Base-by-base conservation (phyloP, 129 eudicot species). In the Flaveria sonorensis region DNA sequence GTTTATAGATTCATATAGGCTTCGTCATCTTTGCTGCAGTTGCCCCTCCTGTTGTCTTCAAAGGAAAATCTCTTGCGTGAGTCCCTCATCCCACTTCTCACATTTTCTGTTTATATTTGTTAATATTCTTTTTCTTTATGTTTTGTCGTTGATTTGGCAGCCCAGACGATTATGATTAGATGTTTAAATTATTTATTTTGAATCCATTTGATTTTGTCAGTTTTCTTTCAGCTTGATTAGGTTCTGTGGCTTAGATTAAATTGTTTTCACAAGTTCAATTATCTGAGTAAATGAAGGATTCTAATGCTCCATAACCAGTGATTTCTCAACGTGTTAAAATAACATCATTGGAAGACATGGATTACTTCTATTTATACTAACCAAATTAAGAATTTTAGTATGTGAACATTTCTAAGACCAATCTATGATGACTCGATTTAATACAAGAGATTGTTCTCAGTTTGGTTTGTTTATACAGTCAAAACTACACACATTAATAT, bases 1-100 rank as follows among this genome's bases (percentile, higher is more conserved):
- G 64, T 15, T 20, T 84, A 46, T 87, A 95, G 99, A 79, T 95
- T 81, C 99, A 95, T 84, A 87, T 95, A 39, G 94, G 76, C 62
- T 95, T 95, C 74, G 81, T 79, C 56, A 81, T 91, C 87, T 89
- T 95, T 83, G 93, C 99, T 64, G 96, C 97, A 14, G 97, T 95
- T 75, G 99, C 99, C 68, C 99, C 99, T 78, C 99, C 99, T 4
- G 71, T 95, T 13, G 96, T 95, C 70, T 89, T 95, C 61, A 89
- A 72, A 87, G 99, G 99, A 82, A 95, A 89, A 88, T 95, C 99
- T 79, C 92, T 95, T 13, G 82, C 99, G 99, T 95, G 63, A 91
- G 99, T 86, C 71, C 74, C 46, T 70, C 64, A 24, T 16, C 56
- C 63, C 28, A 14, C 60, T 71, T 55, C 50, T 3, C 70, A 36